A percentile compares a stretch with the other conserved stretches of the same genome.
Conservation (phyloP, 495 filamentous ascomycete genomes). For the Neurospora hispaniola region DNA sequence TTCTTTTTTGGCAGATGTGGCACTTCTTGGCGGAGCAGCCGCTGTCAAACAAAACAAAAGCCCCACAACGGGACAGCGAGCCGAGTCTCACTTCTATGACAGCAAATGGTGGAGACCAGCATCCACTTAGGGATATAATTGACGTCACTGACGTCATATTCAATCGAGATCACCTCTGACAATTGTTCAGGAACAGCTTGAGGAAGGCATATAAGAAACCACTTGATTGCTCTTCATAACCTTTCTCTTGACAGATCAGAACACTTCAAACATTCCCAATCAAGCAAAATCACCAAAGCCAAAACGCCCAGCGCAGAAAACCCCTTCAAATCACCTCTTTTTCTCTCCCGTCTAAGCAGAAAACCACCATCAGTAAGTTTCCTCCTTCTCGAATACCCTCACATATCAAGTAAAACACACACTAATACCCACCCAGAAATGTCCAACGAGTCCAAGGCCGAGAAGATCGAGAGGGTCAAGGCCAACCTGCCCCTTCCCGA, state of each 20-base stretch:
- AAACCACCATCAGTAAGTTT: not conserved
- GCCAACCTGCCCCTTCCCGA: constrained; percentile 72
- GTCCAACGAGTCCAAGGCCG: constrained; percentile 39
- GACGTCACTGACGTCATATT: not conserved
- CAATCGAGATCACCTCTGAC: not conserved
- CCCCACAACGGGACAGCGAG: not conserved
- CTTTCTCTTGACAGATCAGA: not conserved
- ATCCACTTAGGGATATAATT: not conserved
- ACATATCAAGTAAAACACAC: not conserved
- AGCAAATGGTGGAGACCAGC: not conserved
- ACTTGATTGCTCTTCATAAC: not conserved
- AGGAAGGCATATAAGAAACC: not conserved
- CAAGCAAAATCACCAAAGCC: not conserved
- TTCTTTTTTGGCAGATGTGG: not conserved
- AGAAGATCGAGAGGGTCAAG: constrained; percentile 53
- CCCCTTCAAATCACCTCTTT: not conserved
- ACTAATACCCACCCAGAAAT: constrained; percentile 13
- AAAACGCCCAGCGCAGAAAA: not conserved
- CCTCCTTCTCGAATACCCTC: not conserved
- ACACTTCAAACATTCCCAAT: not conserved
- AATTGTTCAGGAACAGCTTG: not conserved
- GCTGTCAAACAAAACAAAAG: not conserved
- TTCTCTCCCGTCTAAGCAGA: not conserved
- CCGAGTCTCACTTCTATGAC: not conserved
- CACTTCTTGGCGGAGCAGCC: not conserved